Base-by-base conservation (phyloP, 805 yeast species). In the Blastobotrys parvus region DNA sequence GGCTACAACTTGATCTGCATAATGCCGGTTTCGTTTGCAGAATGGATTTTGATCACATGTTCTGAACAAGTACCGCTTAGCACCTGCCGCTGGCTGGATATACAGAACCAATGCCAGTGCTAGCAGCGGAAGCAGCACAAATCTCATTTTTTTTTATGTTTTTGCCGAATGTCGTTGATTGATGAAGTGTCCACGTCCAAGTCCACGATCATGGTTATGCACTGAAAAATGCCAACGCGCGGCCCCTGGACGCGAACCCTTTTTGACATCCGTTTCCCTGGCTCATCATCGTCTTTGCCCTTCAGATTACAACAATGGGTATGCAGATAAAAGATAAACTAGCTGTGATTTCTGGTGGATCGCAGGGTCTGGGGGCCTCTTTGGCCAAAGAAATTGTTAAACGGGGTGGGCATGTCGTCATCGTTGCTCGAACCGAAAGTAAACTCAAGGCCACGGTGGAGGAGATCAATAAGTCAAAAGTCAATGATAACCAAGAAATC, bases 301-400 rank as follows among this genome's bases (percentile, higher is more conserved):
- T 11, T 25, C 11, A 7, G 7, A 25, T 8, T 25, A 25, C 29
- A 8, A 11, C 7, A 25, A 8, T 8, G 10, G 11, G 10, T 25
- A 35, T 40, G 53, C 49, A 45, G 46, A 57, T 61, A 15, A 47
- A 45, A 2, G 66, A 74, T 8, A 65, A 70, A 40, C 58, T 74
- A 1, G 88, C 82, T 2, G 71, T 90, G 15, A 71, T 90, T n/a
- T 76, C 95, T 0, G 98, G 98, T 3, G 97, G 87, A 0, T 87
- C 96, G 0, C 98, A 90, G 57, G 98, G 98, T 0, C 67, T 90
- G 1, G 98, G 98, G 0, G 78, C 78, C 2, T 84, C 82, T 31
- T 61, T 90, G 44, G 95, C 94, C 0, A 65, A 67, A 34, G 69
- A 73, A 43, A 65, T 80, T 37, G 75, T 71, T 44, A 47, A 68